Conservation (phyloP, 257 asterid species). For the Cinchona pubescens region DNA sequence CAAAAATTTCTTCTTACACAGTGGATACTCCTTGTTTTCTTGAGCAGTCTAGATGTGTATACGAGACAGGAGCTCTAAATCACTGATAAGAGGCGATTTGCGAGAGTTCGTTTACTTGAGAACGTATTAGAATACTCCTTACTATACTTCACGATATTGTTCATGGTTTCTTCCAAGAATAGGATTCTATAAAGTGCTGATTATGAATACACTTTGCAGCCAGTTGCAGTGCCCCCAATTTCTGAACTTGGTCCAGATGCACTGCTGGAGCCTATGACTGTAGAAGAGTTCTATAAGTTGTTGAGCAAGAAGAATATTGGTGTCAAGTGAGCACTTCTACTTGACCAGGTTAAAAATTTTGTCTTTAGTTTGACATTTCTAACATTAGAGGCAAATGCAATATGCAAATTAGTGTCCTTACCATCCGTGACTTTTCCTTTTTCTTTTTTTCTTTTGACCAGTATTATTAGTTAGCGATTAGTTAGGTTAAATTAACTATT, state of each 20-base stretch:
- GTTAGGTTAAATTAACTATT: too few species aligned
- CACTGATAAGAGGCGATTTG: constrained; percentile 98
- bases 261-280: constrained; percentile 62
- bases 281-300: constrained; percentile 55
- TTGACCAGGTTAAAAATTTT: constrained; percentile 72
- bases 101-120: constrained; percentile 84
- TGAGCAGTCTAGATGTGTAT: constrained; percentile 74
- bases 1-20: neutral
- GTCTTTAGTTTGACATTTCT: neutral
- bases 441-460: neutral
- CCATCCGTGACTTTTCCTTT: neutral
- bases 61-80: constrained; percentile 93
- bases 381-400: neutral
- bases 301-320: constrained; percentile 84
- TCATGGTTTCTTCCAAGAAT: constrained; percentile 18
- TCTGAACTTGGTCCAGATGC: constrained; percentile 99
- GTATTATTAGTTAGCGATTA: too few species aligned
- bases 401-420: constrained; percentile 1
- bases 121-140: constrained; percentile 50
- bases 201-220: constrained; percentile 47
- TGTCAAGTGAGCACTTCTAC: constrained; percentile 91
- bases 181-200: constrained; percentile 15
- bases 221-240: constrained; percentile 75
- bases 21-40: constrained; percentile 3
- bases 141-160: constrained; percentile 7